phyloP scores from a whole-genome alignment of 768 basidiomycete species.

The Candolleomyces efflorescens region DNA sequence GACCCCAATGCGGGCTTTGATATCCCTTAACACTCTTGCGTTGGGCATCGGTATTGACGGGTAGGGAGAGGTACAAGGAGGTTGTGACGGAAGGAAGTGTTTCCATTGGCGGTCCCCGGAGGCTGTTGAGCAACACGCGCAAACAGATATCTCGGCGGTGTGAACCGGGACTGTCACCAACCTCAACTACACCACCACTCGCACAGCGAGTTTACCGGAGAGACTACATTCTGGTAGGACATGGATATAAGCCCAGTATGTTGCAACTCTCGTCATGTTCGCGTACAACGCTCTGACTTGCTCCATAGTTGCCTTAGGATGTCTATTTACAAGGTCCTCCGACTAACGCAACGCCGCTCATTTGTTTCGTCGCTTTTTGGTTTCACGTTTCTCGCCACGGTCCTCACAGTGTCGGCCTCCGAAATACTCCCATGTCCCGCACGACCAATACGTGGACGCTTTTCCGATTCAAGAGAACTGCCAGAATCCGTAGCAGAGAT shows the following conservation, averaged over 20 bases:
- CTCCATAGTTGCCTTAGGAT: constrained; percentile 35
- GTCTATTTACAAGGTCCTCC: constrained; percentile 53
- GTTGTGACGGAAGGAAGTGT: background rate
- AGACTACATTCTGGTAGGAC: constrained; percentile 11
- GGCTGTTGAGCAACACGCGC: constrained; percentile 22
- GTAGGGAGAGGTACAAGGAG: background rate
- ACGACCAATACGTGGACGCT: constrained; percentile 50
- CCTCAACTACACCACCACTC: background rate
- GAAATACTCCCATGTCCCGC: constrained; percentile 78
- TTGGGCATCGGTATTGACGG: constrained; percentile 29
- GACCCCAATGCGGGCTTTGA: constrained; percentile 72
- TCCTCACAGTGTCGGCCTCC: constrained; percentile 78
- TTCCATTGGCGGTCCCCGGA: constrained; percentile 4
- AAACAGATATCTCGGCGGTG: constrained; percentile 27
- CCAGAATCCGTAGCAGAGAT: constrained; percentile 32
- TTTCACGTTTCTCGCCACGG: constrained; percentile 72
- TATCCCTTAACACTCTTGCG: constrained; percentile 64
- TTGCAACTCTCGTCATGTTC: background rate
- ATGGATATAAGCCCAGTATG: constrained; percentile 22
- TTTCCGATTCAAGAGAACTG: constrained; percentile 42
- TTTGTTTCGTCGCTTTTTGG: constrained; percentile 78
- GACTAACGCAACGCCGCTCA: constrained; percentile 63
- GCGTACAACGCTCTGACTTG: constrained; percentile 12
- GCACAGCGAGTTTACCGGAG: background rate
- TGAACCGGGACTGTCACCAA: constrained; percentile 22